Evolutionary conservation across 768 basidiomycete genomes (phyloP), one percentile per base, ranked within the genome.

Genomic region (Dacryopinax spathularia): DNA sequence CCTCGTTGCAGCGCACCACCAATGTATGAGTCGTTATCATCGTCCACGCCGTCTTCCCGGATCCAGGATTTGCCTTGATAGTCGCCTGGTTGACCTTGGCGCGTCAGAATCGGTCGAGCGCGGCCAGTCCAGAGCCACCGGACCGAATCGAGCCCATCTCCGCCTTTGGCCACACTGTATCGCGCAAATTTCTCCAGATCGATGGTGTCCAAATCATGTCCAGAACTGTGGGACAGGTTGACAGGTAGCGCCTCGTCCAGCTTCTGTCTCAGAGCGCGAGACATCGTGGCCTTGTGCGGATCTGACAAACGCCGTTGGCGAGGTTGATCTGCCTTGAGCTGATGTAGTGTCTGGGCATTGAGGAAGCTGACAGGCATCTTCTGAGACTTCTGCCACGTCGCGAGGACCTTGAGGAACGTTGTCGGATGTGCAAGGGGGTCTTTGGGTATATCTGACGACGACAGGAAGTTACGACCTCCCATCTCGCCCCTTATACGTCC

Each of bases 401-500:
- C 68, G 5, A 91, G 75, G 1, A 81, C 80, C 27, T 75, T 72
- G 22, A 80, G 69, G 65, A 91, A 86, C 9, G 75, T 75, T 37
- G 80, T 71, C 0, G 88, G 87, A 63, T 88, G 81, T 44, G 88
- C 75, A 69, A 92, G 90, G 0, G 90, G 89, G 71, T 91, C 90
- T 71, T 84, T 85, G 1, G 89, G 86, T 43, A 68, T 22, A 56
- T 35, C 85, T 75, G 33, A 71, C 66, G 68, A 77, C 67, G 22
- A 44, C 22, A 25, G 16, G 13, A 13, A 33, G 60, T 43, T 25
- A 20, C 48, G 29, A 22, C 64, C 22, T 64, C 61, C n/a, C 34
- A 20, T 29, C 62, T 43, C 48, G 72, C 15, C 20, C 27, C 33
- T 61, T 5, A 29, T 63, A 27, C 25, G 15, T 13, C 39, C 69